Evolutionary conservation across 495 filamentous ascomycete species (phyloP).

Genomic region (Usnea hakonensis): DNA sequence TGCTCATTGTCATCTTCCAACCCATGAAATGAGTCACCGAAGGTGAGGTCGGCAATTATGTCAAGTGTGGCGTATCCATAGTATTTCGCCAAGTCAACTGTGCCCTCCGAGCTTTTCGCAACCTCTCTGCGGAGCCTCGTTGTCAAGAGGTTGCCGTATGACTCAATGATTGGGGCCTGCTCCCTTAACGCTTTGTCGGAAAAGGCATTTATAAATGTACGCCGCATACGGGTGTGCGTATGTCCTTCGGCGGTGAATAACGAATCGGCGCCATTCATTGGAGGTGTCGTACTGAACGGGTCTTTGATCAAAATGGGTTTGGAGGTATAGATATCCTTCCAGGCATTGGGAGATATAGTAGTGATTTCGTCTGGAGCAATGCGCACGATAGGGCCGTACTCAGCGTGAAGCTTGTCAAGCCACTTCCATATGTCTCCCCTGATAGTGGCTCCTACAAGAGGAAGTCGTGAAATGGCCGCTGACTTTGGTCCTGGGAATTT

Average conservation of each 20-base stretch:
- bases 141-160: constrained; percentile 19
- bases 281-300: constrained; percentile 14
- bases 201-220: constrained; percentile 20
- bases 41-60: constrained; percentile 19
- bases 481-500: constrained; percentile 26
- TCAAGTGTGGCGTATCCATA: constrained; percentile 17
- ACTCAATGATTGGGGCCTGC: constrained; percentile 17
- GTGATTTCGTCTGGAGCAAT: constrained; percentile 41
- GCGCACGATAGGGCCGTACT: constrained; percentile 43
- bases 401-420: constrained; percentile 24
- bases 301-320: constrained; percentile 14
- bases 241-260: constrained; percentile 17
- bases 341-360: constrained; percentile 15
- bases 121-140: constrained; percentile 5
- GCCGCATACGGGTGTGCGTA: constrained; percentile 14
- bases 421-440: constrained; percentile 10
- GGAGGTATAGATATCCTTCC: constrained; percentile 18
- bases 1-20: constrained; percentile 12
- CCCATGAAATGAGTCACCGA: constrained; percentile 16
- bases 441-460: constrained; percentile 14
- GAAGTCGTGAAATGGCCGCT: constrained; percentile 8
- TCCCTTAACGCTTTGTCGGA: constrained; percentile 23
- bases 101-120: background rate
- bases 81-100: constrained; percentile 17
- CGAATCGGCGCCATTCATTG: constrained; percentile 17